Conservation (phyloP, 495 filamentous ascomycete genomes). For the Penicillium herquei region DNA sequence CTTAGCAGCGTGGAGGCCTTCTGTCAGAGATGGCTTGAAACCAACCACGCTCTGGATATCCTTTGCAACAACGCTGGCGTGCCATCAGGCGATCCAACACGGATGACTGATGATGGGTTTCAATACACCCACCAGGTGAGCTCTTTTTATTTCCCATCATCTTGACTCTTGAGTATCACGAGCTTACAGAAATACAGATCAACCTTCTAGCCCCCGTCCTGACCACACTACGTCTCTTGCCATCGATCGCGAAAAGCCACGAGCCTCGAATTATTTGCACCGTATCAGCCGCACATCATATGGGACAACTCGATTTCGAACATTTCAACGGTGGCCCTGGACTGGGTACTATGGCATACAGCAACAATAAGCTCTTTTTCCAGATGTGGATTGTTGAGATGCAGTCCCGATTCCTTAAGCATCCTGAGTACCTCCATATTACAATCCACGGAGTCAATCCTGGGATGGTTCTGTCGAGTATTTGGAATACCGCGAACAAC, state of each 20-base stretch:
- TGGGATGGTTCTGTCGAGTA: slow-evolving; percentile 23
- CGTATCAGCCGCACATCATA: slow-evolving; percentile 24
- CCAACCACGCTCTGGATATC: slow-evolving; percentile 18
- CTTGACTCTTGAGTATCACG: too few species aligned
- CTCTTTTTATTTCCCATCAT: too few species aligned
- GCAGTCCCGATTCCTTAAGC: slow-evolving; percentile 17
- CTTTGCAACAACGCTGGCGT: slow-evolving; percentile 31
- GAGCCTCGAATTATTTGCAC: slow-evolving; percentile 28
- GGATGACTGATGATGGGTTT: slow-evolving; percentile 25
- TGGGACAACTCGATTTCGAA: slow-evolving; percentile 19
- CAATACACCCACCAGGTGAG: slow-evolving; percentile 21
- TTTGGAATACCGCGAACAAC: slow-evolving; percentile 10
- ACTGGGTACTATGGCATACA: slow-evolving; percentile 14
- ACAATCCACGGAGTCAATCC: slow-evolving; percentile 27
- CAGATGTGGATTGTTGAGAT: slow-evolving; percentile 29
- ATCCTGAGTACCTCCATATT: slow-evolving; percentile 24
- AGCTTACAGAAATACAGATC: not conserved
- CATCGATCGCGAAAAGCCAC: slow-evolving; percentile 17
- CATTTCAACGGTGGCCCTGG: slow-evolving; percentile 2
- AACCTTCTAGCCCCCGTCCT: slow-evolving; percentile 30
- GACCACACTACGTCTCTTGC: slow-evolving; percentile 23
- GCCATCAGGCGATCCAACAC: not conserved
- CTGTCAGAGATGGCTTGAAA: slow-evolving; percentile 25
- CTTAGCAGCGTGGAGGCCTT: slow-evolving; percentile 47
- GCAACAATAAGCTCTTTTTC: slow-evolving; percentile 26